Conservation (phyloP, 1,284 basidiomycete species). For the Cystobasidium slooffiae region DNA sequence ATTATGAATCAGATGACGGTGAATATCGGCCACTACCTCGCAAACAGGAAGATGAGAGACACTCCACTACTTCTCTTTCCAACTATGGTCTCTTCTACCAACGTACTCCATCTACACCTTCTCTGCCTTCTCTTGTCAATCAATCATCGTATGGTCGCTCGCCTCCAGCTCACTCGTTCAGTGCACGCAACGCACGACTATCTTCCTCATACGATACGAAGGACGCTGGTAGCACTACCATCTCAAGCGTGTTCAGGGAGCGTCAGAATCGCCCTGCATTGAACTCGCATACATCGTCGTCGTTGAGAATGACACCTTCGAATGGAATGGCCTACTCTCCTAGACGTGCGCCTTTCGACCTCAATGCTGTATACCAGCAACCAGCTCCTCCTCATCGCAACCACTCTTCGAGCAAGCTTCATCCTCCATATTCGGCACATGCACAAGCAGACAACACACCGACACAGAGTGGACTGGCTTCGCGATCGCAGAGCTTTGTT, state of each 20-base stretch:
- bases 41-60: conserved; percentile 22
- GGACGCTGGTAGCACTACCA: conserved; percentile 22
- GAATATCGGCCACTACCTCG: conserved; percentile 24
- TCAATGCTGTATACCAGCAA: conserved; percentile 11
- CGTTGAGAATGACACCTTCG: conserved; percentile 15
- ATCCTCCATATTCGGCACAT: background rate
- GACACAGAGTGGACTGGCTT: conserved; percentile 15
- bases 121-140: conserved; percentile 15
- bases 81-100: conserved; percentile 42
- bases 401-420: conserved; percentile 1
- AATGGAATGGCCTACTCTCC: conserved; percentile 7
- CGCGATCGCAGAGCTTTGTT: conserved; percentile 21
- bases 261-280: background rate
- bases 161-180: conserved; percentile 6
- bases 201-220: conserved; percentile 32
- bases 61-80: conserved; percentile 4
- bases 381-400: background rate
- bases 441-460: conserved; percentile 33
- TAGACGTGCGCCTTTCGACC: conserved; percentile 11
- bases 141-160: conserved; percentile 19
- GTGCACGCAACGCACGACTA: conserved; percentile 5
- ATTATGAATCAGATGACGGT: conserved; percentile 31
- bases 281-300: conserved; percentile 6
- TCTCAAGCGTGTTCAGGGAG: conserved; percentile 11
- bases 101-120: conserved; percentile 38